Evolutionary conservation across 1,139 yeast species (phyloP), one percentile per base, ranked within the genome.

Genomic region (Trichomonascaceae sp.): DNA sequence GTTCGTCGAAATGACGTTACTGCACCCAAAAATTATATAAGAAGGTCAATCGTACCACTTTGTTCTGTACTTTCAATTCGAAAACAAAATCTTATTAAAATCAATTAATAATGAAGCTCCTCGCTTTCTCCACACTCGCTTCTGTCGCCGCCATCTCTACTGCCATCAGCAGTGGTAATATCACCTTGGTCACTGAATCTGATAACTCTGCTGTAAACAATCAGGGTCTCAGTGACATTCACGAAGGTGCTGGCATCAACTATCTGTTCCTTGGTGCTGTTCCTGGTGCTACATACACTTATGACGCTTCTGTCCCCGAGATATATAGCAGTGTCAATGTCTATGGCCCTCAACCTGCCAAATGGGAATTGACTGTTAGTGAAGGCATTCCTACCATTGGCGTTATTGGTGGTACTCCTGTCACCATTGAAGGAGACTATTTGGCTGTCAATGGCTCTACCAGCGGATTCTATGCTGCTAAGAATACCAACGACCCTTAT

Each of bases 191-290:
- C 39, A 45, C 45, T 44, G 52, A 17, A 18, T 41, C 47, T 22
- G 44, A 39, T 44, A 15, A 18, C 22, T 8, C 19, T n/a, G 45
- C n/a, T 7, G 30, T 48, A 6, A 24, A 39, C 39, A 32, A 18
- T 24, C 24, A 43, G 10, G 75, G 73, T 47, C 59, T 78, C 49
- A 57, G 64, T 47, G 60, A 72, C 32, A 58, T 60, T 47, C 84
- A 79, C 63, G 82, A 77, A 67, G 85, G 85, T 65, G 84, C 85
- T 49, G 85, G 78, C 57, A 67, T 79, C 61, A 73, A 76, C 70
- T 79, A 76, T 65, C 63, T 74, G 50, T 74, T 76, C 64, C 61
- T 78, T 15, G 71, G 73, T 22, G 59, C 50, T 17, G 55, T 54
- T 27, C 53, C 59, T 15, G 50, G 48, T 24, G 43, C 63, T 47